Percentiles rank a stretch among this genome's conserved stretches.
Evolutionary conservation across 805 yeast genomes (phyloP).

Genomic region (Candida bentonensis): DNA sequence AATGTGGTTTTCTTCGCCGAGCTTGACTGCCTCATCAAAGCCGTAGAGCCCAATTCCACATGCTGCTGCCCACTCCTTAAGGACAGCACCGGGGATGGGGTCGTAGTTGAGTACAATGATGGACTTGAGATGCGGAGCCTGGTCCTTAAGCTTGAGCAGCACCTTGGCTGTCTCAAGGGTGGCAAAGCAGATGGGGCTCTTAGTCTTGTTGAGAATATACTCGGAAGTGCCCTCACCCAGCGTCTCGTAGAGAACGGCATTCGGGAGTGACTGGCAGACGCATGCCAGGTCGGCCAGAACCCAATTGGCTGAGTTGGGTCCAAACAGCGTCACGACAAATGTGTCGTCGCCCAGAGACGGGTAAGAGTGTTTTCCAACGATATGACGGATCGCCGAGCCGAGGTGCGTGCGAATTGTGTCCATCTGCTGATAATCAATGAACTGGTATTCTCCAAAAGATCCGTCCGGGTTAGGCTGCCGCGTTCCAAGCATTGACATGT

Average conservation of each 20-base stretch:
- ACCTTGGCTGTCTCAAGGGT: conserved; percentile 36
- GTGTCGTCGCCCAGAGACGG: background rate
- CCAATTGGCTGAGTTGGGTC: conserved; percentile 38
- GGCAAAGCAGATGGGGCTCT: conserved; percentile 45
- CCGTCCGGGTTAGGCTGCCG: conserved; percentile 23
- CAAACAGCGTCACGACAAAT: conserved; percentile 11
- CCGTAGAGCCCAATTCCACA: conserved; percentile 26
- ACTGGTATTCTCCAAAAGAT: conserved; percentile 23
- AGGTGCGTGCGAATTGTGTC: conserved; percentile 30
- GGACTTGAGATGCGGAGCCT: conserved; percentile 31
- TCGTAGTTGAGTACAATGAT: conserved; percentile 34
- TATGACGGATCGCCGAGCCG: conserved; percentile 41
- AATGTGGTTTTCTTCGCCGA: conserved; percentile 34
- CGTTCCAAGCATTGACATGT: conserved; percentile 24
- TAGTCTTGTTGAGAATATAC: conserved; percentile 47
- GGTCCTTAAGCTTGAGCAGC: conserved; percentile 32
- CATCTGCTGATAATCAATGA: conserved; percentile 30
- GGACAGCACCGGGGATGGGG: background rate
- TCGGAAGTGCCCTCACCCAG: conserved; percentile 46
- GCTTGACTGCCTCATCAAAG: conserved; percentile 27
- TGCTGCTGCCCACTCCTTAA: conserved; percentile 14
- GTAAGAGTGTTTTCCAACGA: conserved; percentile 21
- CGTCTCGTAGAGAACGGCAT: conserved; percentile 43
- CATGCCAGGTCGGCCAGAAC: conserved; percentile 55
- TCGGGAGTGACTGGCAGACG: conserved; percentile 37